These are phyloP conservation scores for Citrus mangshanensis DNA, from an alignment of 345 rosid genomes.

Conservation along the genomic window DNA sequence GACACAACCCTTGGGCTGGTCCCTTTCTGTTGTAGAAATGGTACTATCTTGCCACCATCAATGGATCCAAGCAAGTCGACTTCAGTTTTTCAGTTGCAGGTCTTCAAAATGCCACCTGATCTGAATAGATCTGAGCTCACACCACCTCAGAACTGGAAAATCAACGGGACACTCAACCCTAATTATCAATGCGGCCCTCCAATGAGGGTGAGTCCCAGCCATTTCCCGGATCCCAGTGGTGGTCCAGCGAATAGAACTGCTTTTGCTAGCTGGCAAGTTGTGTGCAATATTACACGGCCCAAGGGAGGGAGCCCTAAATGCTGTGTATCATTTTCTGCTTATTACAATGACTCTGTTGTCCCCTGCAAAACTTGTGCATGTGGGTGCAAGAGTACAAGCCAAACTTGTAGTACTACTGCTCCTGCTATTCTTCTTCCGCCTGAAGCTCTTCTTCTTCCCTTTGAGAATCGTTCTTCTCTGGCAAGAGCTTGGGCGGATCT, in stretches of 20 bases:
- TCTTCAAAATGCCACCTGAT: slow-evolving; percentile 88
- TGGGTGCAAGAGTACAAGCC: slow-evolving; percentile 58
- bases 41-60: slow-evolving; percentile 71
- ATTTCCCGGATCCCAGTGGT: slow-evolving; percentile 69
- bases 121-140: slow-evolving; percentile 62
- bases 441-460: slow-evolving; percentile 79
- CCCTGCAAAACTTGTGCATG: slow-evolving; percentile 92
- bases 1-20: slow-evolving; percentile 63
- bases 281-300: slow-evolving; percentile 84
- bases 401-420: slow-evolving; percentile 63
- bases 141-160: slow-evolving; percentile 86
- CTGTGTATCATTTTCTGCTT: slow-evolving; percentile 92
- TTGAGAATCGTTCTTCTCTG: slow-evolving; percentile 70
- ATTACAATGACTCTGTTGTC: slow-evolving; percentile 79
- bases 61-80: slow-evolving; percentile 85
- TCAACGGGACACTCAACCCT: slow-evolving; percentile 80
- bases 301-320: slow-evolving; percentile 65
- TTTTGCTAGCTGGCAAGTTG: slow-evolving; percentile 93
- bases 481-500: slow-evolving; percentile 63
- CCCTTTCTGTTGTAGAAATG: slow-evolving; percentile 85
- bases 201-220: slow-evolving; percentile 71
- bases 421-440: slow-evolving; percentile 79
- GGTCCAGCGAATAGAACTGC: slow-evolving; percentile 58
- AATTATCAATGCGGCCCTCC: slow-evolving; percentile 86
- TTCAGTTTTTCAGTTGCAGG: slow-evolving; percentile 81